Conservation (phyloP, 2,329 filamentous ascomycete species). For the Fusarium devonianum region DNA sequence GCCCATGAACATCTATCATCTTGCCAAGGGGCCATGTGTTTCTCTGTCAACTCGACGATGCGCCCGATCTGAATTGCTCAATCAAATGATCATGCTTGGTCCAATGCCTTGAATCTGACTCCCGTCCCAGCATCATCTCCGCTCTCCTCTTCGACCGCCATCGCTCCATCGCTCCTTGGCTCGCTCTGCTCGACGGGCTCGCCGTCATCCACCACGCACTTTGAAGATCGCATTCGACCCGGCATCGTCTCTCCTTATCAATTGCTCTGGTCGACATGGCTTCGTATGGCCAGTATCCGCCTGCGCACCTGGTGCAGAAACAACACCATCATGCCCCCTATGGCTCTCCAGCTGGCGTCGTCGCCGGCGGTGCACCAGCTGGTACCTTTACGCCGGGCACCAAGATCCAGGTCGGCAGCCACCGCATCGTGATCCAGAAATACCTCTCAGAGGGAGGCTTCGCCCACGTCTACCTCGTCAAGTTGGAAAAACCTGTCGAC, state of each 20-base stretch:
- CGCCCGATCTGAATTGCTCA: conserved; percentile 35
- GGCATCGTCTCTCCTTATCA: conserved; percentile 9
- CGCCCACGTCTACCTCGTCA: conserved; percentile 97
- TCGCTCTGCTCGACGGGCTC: conserved; percentile 31
- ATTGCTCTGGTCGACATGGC: conserved; percentile 42
- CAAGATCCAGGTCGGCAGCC: conserved; percentile 93
- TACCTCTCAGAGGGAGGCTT: conserved; percentile 99
- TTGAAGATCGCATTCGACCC: conserved; percentile 19
- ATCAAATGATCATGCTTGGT: conserved; percentile 32
- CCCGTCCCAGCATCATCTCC: conserved; percentile 11
- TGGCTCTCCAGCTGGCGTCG: conserved; percentile 52
- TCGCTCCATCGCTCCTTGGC: conserved; percentile 25
- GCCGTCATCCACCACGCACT: conserved; percentile 26
- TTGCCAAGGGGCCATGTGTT: conserved; percentile 41
- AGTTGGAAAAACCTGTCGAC: conserved; percentile 77
- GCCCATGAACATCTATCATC: conserved; percentile 36
- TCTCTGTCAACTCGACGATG: conserved; percentile 39
- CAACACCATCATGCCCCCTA: conserved; percentile 55
- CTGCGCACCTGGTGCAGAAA: conserved; percentile 38
- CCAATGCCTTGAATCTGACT: conserved; percentile 39
- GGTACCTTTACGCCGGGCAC: conserved; percentile 94
- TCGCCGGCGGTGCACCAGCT: conserved; percentile 61
- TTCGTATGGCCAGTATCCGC: conserved; percentile 48
- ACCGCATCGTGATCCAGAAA: conserved; percentile 93
- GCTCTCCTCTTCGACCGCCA: conserved; percentile 30